phyloP scores from a whole-genome alignment of 1,139 yeast species.

The Geotrichum phurueaensis region DNA sequence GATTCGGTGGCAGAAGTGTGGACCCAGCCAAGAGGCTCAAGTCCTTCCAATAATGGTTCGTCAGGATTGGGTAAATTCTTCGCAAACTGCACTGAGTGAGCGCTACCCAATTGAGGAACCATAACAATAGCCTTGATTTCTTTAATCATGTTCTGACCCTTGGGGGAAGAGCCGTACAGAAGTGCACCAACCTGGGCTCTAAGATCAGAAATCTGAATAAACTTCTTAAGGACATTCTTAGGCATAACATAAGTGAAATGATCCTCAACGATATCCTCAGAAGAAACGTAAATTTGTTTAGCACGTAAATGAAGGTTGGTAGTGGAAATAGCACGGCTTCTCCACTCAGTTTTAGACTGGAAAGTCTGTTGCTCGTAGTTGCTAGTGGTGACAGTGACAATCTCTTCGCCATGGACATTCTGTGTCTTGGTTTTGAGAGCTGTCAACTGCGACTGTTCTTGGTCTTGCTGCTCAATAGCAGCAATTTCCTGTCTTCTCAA shows the following conservation, averaged over 20 bases:
- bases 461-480: slow-evolving; percentile 59
- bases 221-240: slow-evolving; percentile 67
- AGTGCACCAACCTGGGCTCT: slow-evolving; percentile 79
- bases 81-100: slow-evolving; percentile 61
- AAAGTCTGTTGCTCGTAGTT: slow-evolving; percentile 82
- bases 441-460: slow-evolving; percentile 47
- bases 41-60: slow-evolving; percentile 32
- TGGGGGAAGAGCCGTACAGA: slow-evolving; percentile 70
- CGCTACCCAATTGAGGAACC: slow-evolving; percentile 83
- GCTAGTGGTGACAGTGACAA: slow-evolving; percentile 87
- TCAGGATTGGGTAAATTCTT: slow-evolving; percentile 40
- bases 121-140: slow-evolving; percentile 72
- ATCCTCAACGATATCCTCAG: slow-evolving; percentile 50
- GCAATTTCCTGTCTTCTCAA: slow-evolving; percentile 74
- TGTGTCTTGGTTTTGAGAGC: slow-evolving; percentile 81
- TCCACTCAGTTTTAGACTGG: slow-evolving; percentile 86
- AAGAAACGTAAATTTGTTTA: slow-evolving; percentile 68
- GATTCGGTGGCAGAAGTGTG: slow-evolving; percentile 70
- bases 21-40: slow-evolving; percentile 38
- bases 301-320: slow-evolving; percentile 67
- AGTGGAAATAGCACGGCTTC: slow-evolving; percentile 77
- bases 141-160: slow-evolving; percentile 63
- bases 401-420: slow-evolving; percentile 94
- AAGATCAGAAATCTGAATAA: slow-evolving; percentile 75
- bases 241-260: slow-evolving; percentile 72